Evolutionary conservation across 495 filamentous ascomycete genomes (phyloP), one percentile per base, ranked within the genome.

Genomic region (Pyronema omphalodes): DNA sequence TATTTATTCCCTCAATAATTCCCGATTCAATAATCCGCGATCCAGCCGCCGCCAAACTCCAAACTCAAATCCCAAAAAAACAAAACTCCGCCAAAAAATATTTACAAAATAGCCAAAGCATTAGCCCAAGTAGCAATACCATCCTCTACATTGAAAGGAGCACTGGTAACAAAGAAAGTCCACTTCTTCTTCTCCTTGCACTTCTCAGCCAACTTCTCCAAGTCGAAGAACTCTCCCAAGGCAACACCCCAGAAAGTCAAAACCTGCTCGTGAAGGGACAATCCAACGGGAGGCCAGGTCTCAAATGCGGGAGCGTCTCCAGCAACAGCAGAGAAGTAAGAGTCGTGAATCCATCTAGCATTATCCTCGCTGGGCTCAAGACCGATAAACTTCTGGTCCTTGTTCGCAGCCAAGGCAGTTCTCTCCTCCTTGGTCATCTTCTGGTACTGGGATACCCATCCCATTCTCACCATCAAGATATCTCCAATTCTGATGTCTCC

Each of bases 81-180:
- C 1, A 43, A 43, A 29, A 29, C 23, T 29, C 23, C 23, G 23
- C 5, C 23, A 29, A 29, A 29, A 29, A 45, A 29, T n/a, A 36
- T 15, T 64, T 56, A 81, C 58, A 80, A 68, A 15, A 80, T 69
- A 6, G 75, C 78, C 14, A 76, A 66, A 3, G 71, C 72, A 60
- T 73, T 75, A 6, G 70, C 68, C 47, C 71, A 69, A 19, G 67
- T 72, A 15, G 69, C 71, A 14, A 75, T 60, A 4, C 72, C 56
- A 60, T 75, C 74, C 39, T 71, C 68, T 54, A 76, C 76, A 64
- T 82, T 79, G 60, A 78, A 66, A 18, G 77, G 78, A 33, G 68
- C 71, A 64, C 76, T 80, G 0, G 78, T 81, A 49, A 86, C 66
- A 58, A 87, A 75, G 61, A 86, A 84, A 33, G 70, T 75, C 74